Conservation (phyloP, 305 asterid species). For the Fraxinus dipetala region DNA sequence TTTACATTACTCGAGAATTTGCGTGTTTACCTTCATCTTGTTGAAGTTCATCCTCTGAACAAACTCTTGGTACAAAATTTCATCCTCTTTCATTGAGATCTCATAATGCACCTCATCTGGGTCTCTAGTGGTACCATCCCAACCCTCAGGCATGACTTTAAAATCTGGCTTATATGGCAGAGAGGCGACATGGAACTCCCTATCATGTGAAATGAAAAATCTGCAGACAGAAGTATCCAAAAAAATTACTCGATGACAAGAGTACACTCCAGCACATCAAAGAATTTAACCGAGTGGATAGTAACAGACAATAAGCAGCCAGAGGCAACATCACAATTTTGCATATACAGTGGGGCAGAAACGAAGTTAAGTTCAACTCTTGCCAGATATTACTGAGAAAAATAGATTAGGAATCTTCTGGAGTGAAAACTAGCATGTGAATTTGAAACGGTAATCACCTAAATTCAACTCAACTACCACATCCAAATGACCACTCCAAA, state of each 20-base stretch:
- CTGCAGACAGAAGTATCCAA: slow-evolving; percentile 43
- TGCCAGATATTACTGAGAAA: not conserved
- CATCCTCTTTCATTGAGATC: slow-evolving; percentile 89
- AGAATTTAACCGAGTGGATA: not conserved
- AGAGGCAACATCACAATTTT: not conserved
- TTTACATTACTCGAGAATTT: not conserved
- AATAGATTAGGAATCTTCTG: not conserved
- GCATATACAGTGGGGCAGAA: not conserved
- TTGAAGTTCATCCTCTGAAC: slow-evolving; percentile 76
- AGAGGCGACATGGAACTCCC: slow-evolving; percentile 91
- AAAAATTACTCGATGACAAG: not conserved
- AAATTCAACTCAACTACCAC: not conserved
- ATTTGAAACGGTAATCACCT: not conserved
- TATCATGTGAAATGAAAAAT: slow-evolving; percentile 62
- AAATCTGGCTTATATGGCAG: slow-evolving; percentile 91
- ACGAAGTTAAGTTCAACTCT: not conserved
- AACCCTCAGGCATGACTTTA: slow-evolving; percentile 97
- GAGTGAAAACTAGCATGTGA: not conserved
- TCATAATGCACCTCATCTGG: slow-evolving; percentile 96
- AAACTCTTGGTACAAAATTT: slow-evolving; percentile 80
- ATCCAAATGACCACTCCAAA: not conserved
- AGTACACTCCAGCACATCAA: not conserved
- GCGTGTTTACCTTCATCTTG: slow-evolving; percentile 69
- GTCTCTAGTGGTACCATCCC: slow-evolving; percentile 96
- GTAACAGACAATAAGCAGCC: not conserved